Evolutionary conservation across 2,329 filamentous ascomycete species (phyloP).

Genomic region (Clarireedia sp.): DNA sequence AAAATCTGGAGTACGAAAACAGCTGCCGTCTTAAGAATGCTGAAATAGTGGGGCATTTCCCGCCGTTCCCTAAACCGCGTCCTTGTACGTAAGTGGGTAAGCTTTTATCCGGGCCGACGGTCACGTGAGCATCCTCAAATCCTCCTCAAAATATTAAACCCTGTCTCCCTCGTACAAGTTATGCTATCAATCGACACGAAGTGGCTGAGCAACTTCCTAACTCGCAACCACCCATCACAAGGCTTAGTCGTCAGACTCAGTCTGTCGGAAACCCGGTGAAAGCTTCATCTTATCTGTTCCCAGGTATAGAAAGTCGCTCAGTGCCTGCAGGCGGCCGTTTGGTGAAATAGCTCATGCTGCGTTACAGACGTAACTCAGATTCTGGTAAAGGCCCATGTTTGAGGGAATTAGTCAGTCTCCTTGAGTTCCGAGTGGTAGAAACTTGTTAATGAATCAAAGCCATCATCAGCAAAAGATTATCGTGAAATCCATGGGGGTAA

Average conservation of each 20-base stretch:
- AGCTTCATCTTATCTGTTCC: neutral
- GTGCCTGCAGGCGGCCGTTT: neutral
- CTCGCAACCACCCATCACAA: neutral
- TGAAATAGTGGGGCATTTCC: neutral
- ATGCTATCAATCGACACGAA: neutral
- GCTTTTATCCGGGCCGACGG: neutral
- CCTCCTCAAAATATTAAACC: neutral
- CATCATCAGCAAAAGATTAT: neutral
- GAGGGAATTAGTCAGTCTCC: conserved; percentile 2
- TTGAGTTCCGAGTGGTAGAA: neutral
- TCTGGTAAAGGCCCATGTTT: neutral
- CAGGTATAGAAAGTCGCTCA: neutral
- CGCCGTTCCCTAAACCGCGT: too few relatives aligned
- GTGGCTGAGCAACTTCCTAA: neutral
- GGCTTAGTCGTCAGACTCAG: neutral
- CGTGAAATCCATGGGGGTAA: conserved; percentile 3
- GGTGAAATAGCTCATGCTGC: conserved; percentile 5
- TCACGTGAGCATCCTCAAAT: neutral
- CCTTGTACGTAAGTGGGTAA: neutral
- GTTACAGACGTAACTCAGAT: neutral
- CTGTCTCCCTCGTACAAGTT: neutral
- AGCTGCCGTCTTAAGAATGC: neutral
- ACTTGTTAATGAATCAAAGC: neutral
- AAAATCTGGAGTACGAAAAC: conserved; percentile 3
- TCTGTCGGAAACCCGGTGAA: neutral